phyloP scores from a whole-genome alignment of 345 rosid species.

The Arabidopsis arenosa region DNA sequence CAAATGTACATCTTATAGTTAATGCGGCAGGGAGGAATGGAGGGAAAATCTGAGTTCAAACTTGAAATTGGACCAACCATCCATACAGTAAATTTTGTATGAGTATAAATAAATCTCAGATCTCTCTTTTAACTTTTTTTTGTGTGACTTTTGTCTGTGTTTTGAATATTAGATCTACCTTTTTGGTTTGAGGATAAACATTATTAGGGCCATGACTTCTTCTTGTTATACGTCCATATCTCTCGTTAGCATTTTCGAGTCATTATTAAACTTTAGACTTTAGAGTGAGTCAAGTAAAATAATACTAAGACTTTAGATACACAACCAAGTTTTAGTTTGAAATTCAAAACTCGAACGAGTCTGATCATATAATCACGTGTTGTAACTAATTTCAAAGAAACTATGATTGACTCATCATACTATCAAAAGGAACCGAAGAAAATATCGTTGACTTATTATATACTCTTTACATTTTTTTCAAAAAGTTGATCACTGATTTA shows the following conservation, averaged over 20 bases:
- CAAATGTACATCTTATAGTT: constrained; percentile 6
- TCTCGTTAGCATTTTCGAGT: not conserved
- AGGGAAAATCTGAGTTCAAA: constrained; percentile 38
- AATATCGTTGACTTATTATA: constrained; percentile 19
- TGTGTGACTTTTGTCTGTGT: constrained; percentile 31
- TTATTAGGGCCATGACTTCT: constrained; percentile 32
- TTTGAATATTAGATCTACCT: constrained; percentile 27
- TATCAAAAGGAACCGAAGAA: not conserved
- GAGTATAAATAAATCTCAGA: constrained; percentile 16
- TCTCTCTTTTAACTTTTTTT: constrained; percentile 28
- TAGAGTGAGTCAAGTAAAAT: constrained; percentile 27
- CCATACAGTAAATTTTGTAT: constrained; percentile 15
- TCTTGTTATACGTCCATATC: constrained; percentile 15
- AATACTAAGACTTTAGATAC: constrained; percentile 19
- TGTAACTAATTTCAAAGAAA: constrained; percentile 30
- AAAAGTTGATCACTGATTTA: not conserved
- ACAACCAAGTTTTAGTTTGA: constrained; percentile 17
- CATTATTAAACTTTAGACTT: constrained; percentile 36
- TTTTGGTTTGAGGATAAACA: constrained; percentile 32
- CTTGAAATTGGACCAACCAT: constrained; percentile 24
- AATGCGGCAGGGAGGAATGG: constrained; percentile 18
- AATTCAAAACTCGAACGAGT: constrained; percentile 38
- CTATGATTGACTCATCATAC: constrained; percentile 40
- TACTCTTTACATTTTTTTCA: not conserved
- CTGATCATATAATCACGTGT: constrained; percentile 29